A percentile compares a stretch with the other conserved stretches of the same genome.
These are phyloP conservation scores for Syzygium syzygioides DNA, from an alignment of 441 rosid genomes.

Conservation along the genomic window DNA sequence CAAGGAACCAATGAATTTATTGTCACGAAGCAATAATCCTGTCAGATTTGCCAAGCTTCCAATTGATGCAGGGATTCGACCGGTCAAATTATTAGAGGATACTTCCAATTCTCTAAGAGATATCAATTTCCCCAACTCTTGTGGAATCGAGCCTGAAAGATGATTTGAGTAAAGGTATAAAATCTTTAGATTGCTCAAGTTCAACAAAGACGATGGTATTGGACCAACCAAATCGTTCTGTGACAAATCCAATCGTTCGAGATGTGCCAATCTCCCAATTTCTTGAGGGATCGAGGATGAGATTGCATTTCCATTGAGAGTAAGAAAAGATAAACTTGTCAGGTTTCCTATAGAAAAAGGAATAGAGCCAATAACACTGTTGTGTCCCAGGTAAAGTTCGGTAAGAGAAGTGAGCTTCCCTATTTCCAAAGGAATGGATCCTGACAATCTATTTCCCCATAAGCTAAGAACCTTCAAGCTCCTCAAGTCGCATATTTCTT, in stretches of 20 bases:
- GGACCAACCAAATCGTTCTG: accelerated
- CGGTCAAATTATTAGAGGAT: accelerated
- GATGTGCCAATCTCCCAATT: not conserved
- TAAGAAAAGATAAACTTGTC: not conserved
- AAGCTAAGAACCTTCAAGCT: not conserved
- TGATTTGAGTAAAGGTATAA: not conserved
- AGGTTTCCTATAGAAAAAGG: not conserved
- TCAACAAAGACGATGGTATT: no score
- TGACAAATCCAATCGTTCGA: accelerated
- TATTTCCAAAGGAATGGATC: not conserved
- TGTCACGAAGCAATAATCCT: accelerated
- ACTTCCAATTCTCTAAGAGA: not conserved
- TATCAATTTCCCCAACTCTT: not conserved
- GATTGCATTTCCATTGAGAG: not conserved
- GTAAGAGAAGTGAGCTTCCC: not conserved
- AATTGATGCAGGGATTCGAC: not conserved
- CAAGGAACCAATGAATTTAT: not conserved
- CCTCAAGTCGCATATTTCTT: not conserved
- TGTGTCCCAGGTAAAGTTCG: not conserved
- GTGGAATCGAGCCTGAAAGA: not conserved
- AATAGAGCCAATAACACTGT: accelerated
- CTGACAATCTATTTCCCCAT: not conserved
- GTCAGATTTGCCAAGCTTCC: not conserved
- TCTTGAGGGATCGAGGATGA: not conserved
- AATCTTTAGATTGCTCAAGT: no score